Base-by-base conservation (phyloP, 345 rosid genomes). In the Ceriops decandra region DNA sequence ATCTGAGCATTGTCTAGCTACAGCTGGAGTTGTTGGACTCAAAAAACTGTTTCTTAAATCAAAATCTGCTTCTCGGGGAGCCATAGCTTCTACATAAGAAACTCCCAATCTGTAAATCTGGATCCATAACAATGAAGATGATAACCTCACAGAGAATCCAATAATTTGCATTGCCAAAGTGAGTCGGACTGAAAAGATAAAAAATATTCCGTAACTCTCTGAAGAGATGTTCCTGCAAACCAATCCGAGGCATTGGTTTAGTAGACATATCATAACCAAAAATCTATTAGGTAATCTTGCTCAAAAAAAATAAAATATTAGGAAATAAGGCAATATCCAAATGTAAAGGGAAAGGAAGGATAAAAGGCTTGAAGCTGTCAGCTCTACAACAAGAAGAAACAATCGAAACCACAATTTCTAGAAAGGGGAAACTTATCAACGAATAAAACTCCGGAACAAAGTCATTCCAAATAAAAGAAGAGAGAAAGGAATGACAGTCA, bases 101-200 rank as follows among this genome's bases (percentile, higher is more conserved):
- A 84, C 85, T 28, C 98, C 98, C 74, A 93, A 79, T 76, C 92
- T 82, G 74, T 91, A 93, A 35, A 93, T 93, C 88, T 91, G 98
- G 83, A 91, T 82, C 98, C 98, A 91, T 33, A 91, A 56, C 46
- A 93, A 77, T 10, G 95, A 84, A 26, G 98, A 91, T 5, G 83
- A 88, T 24, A 93, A 71, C 86, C 98, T 82, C 72, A 89, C 87
- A 24, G 83, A 73, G 79, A 88, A 89, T 28, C 97, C 98, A 70
- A 81, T 61, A 68, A 88, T 82, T 74, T 91, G 89, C 98, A 91
- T 88, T 7, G 90, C 88, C 80, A 93, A 56, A 31, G 89, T 82
- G 77, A 93, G 95, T 77, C 78, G 84, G 70, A 93, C 86, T 2
- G 98, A 91, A 69, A 89, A 85, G 74, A 89, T 77, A 75, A 83